These are phyloP conservation scores for Crithidia brevicula DNA, from an alignment of 208 protist genomes.

Conservation along the genomic window DNA sequence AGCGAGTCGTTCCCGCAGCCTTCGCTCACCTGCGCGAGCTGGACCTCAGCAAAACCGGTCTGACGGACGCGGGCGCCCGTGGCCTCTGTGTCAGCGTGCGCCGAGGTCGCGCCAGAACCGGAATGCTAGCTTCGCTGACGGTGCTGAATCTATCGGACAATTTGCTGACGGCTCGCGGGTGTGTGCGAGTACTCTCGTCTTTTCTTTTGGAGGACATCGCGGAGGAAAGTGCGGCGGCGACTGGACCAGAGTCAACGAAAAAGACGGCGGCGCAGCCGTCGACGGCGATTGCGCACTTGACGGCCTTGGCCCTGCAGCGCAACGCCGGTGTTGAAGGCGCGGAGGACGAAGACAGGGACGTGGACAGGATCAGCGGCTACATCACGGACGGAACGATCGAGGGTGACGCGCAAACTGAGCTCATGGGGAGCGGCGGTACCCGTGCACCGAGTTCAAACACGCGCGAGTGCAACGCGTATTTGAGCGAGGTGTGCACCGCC, in stretches of 20 bases:
- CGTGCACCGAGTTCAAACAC: constrained; percentile 14
- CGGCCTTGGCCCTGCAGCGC: constrained; percentile 47
- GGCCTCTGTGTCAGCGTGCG: constrained; percentile 52
- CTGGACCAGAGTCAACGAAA: too few relatives aligned
- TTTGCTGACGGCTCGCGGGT: constrained; percentile 57
- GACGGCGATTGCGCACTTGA: constrained; percentile 10
- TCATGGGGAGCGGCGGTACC: constrained; percentile 22
- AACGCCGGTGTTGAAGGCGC: constrained; percentile 40
- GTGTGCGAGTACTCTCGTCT: constrained; percentile 44
- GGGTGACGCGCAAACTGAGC: neutral
- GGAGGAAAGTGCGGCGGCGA: neutral
- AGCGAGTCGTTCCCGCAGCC: constrained; percentile 38
- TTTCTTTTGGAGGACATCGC: constrained; percentile 48
- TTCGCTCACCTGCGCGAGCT: constrained; percentile 64
- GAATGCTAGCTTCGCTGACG: constrained; percentile 49
- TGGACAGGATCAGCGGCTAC: neutral
- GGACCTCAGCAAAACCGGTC: constrained; percentile 56
- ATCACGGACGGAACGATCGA: neutral
- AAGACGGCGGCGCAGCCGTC: constrained; percentile 12
- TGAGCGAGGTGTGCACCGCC: constrained; percentile 29
- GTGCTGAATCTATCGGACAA: constrained; percentile 74
- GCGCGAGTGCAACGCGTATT: constrained; percentile 14
- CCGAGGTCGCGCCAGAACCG: constrained; percentile 29
- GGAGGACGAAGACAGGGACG: neutral
- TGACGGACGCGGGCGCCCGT: constrained; percentile 63